Percentiles rank a stretch among this genome's conserved stretches.
Evolutionary conservation across 2,329 filamentous ascomycete genomes (phyloP).

Genomic region (Trichocomaceae sp.): DNA sequence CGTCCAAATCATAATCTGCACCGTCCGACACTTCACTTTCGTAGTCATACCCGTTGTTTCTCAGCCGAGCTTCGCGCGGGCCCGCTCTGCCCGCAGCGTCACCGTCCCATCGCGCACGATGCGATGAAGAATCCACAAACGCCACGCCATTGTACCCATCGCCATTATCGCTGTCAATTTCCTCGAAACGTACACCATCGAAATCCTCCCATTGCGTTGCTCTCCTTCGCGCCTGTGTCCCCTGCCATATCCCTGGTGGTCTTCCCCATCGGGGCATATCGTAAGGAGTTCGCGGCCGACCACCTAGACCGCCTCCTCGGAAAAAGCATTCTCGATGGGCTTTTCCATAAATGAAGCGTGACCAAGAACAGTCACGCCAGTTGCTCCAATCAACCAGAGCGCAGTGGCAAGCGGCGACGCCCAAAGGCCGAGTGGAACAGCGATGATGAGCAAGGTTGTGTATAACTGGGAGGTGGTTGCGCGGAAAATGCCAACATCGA

Average conservation of each 20-base stretch:
- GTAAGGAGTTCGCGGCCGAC: slow-evolving; percentile 98
- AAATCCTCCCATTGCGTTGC: slow-evolving; percentile 46
- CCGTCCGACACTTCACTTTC: slow-evolving; percentile 41
- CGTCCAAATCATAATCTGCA: slow-evolving; percentile 47
- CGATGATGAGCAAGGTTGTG: slow-evolving; percentile 74
- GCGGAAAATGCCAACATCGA: slow-evolving; percentile 74
- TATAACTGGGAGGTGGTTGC: slow-evolving; percentile 91
- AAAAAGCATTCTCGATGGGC: slow-evolving; percentile 99
- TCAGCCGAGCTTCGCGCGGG: slow-evolving; percentile 31
- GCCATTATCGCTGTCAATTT: slow-evolving; percentile 36
- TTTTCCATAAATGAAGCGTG: slow-evolving; percentile 96
- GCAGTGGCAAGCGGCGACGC: slow-evolving; percentile 77
- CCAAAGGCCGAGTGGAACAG: slow-evolving; percentile 76
- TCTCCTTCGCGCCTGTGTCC: slow-evolving; percentile 55
- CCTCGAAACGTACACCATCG: slow-evolving; percentile 36
- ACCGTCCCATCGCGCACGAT: slow-evolving; percentile 29
- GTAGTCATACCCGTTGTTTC: slow-evolving; percentile 35
- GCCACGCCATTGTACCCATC: slow-evolving; percentile 34
- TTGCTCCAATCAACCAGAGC: slow-evolving; percentile 94
- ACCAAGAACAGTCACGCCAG: slow-evolving; percentile 86
- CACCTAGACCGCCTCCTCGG: slow-evolving; percentile 99
- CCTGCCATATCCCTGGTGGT: slow-evolving; percentile 81
- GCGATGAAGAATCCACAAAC: slow-evolving; percentile 17
- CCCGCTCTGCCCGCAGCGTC: slow-evolving; percentile 22
- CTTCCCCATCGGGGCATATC: slow-evolving; percentile 96